Conservation (phyloP, 2,329 filamentous ascomycete genomes). For the Trichoderma sp. region DNA sequence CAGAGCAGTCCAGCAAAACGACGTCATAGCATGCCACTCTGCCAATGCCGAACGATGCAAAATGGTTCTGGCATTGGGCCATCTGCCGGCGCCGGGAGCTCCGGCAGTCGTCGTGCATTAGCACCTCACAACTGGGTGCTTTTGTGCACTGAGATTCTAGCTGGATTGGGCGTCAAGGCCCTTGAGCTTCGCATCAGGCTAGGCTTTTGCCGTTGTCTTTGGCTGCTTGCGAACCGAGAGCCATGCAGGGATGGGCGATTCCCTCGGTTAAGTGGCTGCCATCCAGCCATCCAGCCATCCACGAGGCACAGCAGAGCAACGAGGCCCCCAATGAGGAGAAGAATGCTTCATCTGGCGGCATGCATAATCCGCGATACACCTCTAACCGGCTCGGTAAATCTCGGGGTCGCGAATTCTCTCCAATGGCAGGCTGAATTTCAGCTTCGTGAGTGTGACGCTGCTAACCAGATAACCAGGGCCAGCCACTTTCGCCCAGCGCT, state of each 20-base stretch:
- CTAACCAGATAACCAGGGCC: neutral
- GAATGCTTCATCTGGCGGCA: neutral
- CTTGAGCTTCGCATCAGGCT: neutral
- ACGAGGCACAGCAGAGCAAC: neutral
- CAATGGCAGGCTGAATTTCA: neutral
- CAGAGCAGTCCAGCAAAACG: conserved; percentile 1
- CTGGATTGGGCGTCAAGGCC: conserved; percentile 1
- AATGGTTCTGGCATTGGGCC: conserved; percentile 11
- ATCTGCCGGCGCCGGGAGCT: conserved; percentile 22
- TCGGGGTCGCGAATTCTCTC: conserved; percentile 6
- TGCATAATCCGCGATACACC: neutral
- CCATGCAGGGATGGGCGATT: neutral
- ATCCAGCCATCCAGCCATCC: neutral
- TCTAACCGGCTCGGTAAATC: conserved; percentile 11
- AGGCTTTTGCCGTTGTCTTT: neutral
- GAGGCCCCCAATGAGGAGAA: neutral
- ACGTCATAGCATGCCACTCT: conserved; percentile 24
- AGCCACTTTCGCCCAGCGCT: neutral
- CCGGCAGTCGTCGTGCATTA: conserved; percentile 19
- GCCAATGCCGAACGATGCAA: neutral
- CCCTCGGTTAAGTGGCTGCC: conserved; percentile 3
- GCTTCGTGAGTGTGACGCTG: neutral
- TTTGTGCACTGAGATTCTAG: neutral
- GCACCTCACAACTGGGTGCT: neutral
- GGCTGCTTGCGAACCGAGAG: neutral